Evolutionary conservation across 2,329 filamentous ascomycete genomes (phyloP), one percentile per base, ranked within the genome.

Genomic region (Colletotrichum lentis): DNA sequence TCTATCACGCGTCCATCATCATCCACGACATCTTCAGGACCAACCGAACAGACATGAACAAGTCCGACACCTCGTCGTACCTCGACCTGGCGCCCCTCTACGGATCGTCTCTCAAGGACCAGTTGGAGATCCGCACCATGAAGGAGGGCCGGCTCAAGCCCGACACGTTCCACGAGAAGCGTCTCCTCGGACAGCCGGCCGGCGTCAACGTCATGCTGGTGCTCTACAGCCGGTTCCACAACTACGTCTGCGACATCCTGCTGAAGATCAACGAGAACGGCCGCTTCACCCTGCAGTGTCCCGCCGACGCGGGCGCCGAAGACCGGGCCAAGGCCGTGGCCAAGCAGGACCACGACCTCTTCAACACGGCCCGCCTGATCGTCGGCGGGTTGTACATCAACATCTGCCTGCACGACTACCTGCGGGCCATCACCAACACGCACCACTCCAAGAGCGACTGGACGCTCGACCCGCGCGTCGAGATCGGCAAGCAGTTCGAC

Each of bases 191-290:
- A 5, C 90, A 92, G 73, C 92, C 91, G 0, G 90, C 92, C 0
- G 90, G 91, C 16, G 90, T 92, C 16, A 68, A 68, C 22, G 85
- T 87, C 65, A 88, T 92, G 14, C 74, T 94, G 3, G 79, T 94
- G 37, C 92, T 94, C 90, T 90, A 93, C 80, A 91, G 90, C 74
- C 86, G 89, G 31, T 96, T 96, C 80, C 95, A 97, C 80, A 97
- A 98, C 79, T 86, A 96, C 72, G 88, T 94, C 0, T 93, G 91
- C 2, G 86, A 89, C 61, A 91, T 95, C 67, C 81, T 97, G 22
- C 91, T 91, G 0, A 81, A 85, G 22, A 95, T 97, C 78, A 97
- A 97, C 73, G 94, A 97, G 73, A 88, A 88, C 54, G 90, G 89
- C 20, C 87, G 92, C 35, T 97, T 97, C 79, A 87, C 84, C 0